Evolutionary conservation across 2,329 filamentous ascomycete genomes (phyloP), one percentile per base, ranked within the genome.

Genomic region (Blumeria hordei): DNA sequence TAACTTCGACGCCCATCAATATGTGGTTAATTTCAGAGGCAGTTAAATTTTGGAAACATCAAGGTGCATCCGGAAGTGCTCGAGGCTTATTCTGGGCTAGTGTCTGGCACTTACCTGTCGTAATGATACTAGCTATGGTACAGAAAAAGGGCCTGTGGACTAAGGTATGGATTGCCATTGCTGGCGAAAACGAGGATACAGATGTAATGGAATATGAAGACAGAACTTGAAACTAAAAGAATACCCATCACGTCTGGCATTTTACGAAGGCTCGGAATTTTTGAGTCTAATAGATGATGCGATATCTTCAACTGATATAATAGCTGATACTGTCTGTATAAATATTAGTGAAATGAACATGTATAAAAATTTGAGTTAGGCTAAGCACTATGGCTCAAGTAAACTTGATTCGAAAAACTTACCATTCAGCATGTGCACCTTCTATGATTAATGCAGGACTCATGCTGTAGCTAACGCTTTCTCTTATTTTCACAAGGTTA

Each of bases 111-210:
- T 68, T 98, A 51, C 92, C 92, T 0, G 83, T 83, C 32, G 75
- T 96, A 44, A 79, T 98, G 73, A 87, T 95, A 50, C 71, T 95
- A 58, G 90, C 88, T 2, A 81, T 96, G 68, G 77, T 84, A 55
- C 86, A 94, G 68, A 98, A 98, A 75, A 94, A 88, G 70, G 90
- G 88, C 0, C 75, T 94, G 69, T 92, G 86, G 87, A 76, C 80
- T 59, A 75, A 88, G 14, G 77, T 90, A n/a, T 90, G 83, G 80
- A 76, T 73, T 55, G 77, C 78, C 55, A 69, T 85, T 0, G 71
- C 78, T 55, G 83, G 83, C 0, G 69, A 71, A 55, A 71, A 72
- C 0, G 72, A 75, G 4, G 71, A 73, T 4, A 28, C 21, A 28
- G 21, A 28, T 28, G 4, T 28, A 28, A 69, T 70, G 60, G 78